phyloP scores from a whole-genome alignment of 2,329 filamentous ascomycete genomes.

The Pseudocercospora pini-densiflorae region DNA sequence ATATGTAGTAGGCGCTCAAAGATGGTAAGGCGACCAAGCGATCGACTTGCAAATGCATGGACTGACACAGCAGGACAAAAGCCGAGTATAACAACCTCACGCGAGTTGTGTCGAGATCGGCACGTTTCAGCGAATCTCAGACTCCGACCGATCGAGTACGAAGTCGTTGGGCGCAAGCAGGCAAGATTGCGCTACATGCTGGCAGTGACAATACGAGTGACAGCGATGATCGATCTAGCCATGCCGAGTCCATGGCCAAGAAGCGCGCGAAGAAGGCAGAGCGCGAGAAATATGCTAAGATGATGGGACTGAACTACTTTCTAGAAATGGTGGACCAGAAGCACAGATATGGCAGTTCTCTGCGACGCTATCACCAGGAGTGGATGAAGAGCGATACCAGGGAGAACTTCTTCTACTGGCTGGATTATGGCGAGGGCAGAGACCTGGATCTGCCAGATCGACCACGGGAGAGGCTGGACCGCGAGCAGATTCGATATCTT shows the following conservation, averaged over 20 bases:
- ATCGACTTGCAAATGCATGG: background rate
- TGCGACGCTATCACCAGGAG: constrained; percentile 78
- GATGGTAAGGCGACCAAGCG: constrained; percentile 35
- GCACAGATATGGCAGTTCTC: constrained; percentile 83
- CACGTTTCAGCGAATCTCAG: constrained; percentile 37
- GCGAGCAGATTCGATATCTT: constrained; percentile 81
- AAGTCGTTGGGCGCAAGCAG: constrained; percentile 76
- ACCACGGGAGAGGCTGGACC: constrained; percentile 73
- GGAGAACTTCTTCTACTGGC: constrained; percentile 94
- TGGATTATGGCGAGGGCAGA: constrained; percentile 79
- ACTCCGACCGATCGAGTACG: constrained; percentile 46
- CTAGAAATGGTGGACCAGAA: constrained; percentile 74
- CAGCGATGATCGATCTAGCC: constrained; percentile 42
- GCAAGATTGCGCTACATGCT: constrained; percentile 71
- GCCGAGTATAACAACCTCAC: constrained; percentile 60
- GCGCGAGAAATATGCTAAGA: constrained; percentile 70
- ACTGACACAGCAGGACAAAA: constrained; percentile 32
- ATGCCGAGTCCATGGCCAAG: constrained; percentile 40
- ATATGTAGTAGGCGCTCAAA: constrained; percentile 36
- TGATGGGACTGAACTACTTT: constrained; percentile 87
- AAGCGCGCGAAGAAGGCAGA: constrained; percentile 53
- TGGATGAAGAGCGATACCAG: constrained; percentile 79
- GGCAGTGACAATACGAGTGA: constrained; percentile 67
- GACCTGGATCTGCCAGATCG: constrained; percentile 72
- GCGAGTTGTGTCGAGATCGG: constrained; percentile 47